phyloP scores from a whole-genome alignment of 768 basidiomycete genomes.

The Kwoniella mangroviensis region DNA sequence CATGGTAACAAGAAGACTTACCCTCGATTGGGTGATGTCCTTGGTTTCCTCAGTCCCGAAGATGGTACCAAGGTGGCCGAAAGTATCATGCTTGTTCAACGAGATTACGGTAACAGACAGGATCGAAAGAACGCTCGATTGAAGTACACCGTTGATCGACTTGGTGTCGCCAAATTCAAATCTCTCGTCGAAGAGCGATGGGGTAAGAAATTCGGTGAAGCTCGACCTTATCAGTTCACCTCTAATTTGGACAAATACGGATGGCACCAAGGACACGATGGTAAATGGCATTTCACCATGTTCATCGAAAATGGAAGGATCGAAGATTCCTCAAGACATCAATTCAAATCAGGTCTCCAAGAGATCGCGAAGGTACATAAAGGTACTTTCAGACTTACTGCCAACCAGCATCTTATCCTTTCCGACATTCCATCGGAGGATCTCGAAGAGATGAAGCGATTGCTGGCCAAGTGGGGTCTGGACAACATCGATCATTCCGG shows the following conservation, averaged over 20 bases:
- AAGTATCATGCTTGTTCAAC: slow-evolving; percentile 88
- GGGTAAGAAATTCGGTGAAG: slow-evolving; percentile 75
- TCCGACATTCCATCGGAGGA: slow-evolving; percentile 79
- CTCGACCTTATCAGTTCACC: slow-evolving; percentile 78
- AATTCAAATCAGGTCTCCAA: slow-evolving; percentile 88
- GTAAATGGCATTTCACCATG: slow-evolving; percentile 85
- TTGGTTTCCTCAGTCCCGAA: slow-evolving; percentile 90
- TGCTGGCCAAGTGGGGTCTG: slow-evolving; percentile 83
- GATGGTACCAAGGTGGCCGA: slow-evolving; percentile 87
- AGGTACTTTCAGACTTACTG: slow-evolving; percentile 88
- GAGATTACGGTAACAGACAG: slow-evolving; percentile 91
- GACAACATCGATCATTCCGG: slow-evolving; percentile 82
- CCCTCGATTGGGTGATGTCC: slow-evolving; percentile 80
- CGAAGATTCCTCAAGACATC: slow-evolving; percentile 80
- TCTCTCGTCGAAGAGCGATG: slow-evolving; percentile 86
- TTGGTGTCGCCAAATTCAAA: slow-evolving; percentile 73
- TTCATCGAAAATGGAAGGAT: slow-evolving; percentile 98
- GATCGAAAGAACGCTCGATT: slow-evolving; percentile 71
- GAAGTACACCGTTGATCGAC: slow-evolving; percentile 93
- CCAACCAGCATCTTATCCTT: slow-evolving; percentile 91
- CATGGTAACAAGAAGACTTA: slow-evolving; percentile 99
- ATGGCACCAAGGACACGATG: slow-evolving; percentile 86
- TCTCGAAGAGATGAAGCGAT: slow-evolving; percentile 72
- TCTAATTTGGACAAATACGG: slow-evolving; percentile 92
- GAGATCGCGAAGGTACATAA: slow-evolving; percentile 95